Base-by-base conservation (phyloP, 2,329 filamentous ascomycete species). In the Coniochaeta hoffmannii region DNA sequence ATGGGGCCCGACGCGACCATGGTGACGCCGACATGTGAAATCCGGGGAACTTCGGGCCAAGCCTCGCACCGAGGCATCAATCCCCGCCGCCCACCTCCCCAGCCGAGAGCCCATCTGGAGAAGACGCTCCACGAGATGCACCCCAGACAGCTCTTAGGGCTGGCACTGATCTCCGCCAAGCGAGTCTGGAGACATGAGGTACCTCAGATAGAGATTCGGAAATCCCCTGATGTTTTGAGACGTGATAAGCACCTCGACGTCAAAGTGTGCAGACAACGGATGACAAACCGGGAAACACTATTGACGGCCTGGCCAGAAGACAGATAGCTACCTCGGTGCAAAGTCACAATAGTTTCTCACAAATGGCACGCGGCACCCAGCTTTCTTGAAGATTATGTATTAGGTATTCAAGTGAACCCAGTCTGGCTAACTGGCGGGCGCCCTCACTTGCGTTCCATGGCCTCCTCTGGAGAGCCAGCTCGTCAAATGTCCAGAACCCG, bases 41-140 rank as follows among this genome's bases (percentile, higher is more conserved):
- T 12, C 38, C 49, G 49, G 49, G 49, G 26, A 34, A 31, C 28
- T 51, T 51, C 49, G 49, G 49, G 28, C 49, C 49, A 51, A 34
- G 31, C 4, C 28, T 6, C 3, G 12, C 11, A 6, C 49, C 49
- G 49, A 51, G 49, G 49, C 49, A 51, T 51, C 26, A 17, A 22
- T 50, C 15, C 15, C n/a, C 24, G 11, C 24, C 15, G 41, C 49
- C 49, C 49, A 31, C 28, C 19, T 51, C 49, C 31, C 31, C 49
- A 22, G 19, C 41, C 41, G 6, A 46, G 7, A 19, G 24, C 10
- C 7, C 17, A 9, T 46, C 22, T 46, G 41, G 41, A 28, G 41
- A 44, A 44, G 4, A 6, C 38, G n/a, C n/a, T n/a, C n/a, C n/a
- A n/a, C n/a, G n/a, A 44, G 12, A 46, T 46, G 22, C 41, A 46